phyloP scores from a whole-genome alignment of 2,329 filamentous ascomycete species.

The Botrytis fabae region DNA sequence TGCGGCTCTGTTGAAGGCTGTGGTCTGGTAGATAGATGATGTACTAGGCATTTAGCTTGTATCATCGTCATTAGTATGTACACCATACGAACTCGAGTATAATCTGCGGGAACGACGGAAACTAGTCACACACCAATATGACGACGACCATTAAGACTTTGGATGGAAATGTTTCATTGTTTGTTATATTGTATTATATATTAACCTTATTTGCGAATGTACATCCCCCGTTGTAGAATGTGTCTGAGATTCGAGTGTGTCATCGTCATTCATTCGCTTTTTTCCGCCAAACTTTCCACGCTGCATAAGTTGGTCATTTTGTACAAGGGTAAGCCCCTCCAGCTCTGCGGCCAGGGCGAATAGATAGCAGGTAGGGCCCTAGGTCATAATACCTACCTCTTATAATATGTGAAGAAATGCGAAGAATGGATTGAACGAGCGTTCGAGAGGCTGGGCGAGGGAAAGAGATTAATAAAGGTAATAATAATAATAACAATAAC shows the following conservation, averaged over 20 bases:
- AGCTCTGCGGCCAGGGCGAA: background rate
- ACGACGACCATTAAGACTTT: background rate
- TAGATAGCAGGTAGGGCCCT: background rate
- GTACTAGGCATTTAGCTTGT: background rate
- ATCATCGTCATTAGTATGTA: background rate
- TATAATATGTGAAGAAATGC: background rate
- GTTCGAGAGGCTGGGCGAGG: background rate
- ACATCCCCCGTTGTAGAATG: no score
- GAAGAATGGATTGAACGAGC: background rate
- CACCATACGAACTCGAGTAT: background rate
- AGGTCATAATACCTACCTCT: background rate
- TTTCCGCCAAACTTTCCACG: background rate
- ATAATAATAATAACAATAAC: no score
- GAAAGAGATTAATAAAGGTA: background rate
- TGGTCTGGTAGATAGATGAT: background rate
- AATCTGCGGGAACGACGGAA: background rate
- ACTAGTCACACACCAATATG: background rate
- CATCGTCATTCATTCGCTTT: background rate
- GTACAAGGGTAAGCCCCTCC: background rate
- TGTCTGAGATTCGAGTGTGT: background rate
- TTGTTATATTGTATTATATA: background rate
- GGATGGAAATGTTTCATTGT: background rate
- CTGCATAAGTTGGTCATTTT: constrained; percentile 3
- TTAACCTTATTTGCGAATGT: background rate
- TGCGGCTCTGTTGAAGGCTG: constrained; percentile 9